Percentiles rank a stretch among this genome's conserved stretches.
Evolutionary conservation across 352 stramenopile species (phyloP).

Genomic region (Phytophthora tentaculata): DNA sequence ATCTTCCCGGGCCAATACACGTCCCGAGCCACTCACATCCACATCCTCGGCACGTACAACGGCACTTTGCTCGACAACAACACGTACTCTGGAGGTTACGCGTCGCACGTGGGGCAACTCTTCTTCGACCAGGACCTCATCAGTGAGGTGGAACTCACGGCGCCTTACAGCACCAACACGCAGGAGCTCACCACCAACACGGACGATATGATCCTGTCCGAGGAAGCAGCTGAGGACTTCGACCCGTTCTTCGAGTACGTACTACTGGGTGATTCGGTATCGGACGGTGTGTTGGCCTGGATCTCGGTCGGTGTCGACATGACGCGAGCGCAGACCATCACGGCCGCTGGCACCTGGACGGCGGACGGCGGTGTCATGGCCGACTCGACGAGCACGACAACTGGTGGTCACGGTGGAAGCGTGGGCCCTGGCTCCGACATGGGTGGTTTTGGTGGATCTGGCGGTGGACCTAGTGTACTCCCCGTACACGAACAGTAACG

Average conservation of each 20-base stretch:
- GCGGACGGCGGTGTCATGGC: conserved; percentile 26
- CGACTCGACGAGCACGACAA: conserved; percentile 21
- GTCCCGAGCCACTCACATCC: conserved; percentile 27
- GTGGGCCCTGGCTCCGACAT: conserved; percentile 15
- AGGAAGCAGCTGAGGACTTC: conserved; percentile 36
- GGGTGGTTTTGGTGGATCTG: conserved; percentile 20
- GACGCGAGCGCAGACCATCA: conserved; percentile 28
- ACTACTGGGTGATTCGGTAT: conserved; percentile 35
- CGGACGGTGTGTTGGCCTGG: conserved; percentile 39
- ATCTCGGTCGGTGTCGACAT: conserved; percentile 29
- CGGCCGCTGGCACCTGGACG: conserved; percentile 17
- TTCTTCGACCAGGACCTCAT: conserved; percentile 40
- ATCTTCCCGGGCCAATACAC: conserved; percentile 36
- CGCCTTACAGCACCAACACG: too few relatives aligned
- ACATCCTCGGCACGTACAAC: conserved; percentile 34
- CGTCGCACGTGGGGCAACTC: conserved; percentile 27
- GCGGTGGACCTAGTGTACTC: conserved; percentile 23
- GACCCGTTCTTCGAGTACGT: conserved; percentile 47
- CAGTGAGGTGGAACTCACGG: too few relatives aligned
- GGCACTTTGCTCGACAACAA: conserved; percentile 32
- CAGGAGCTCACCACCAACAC: conserved; percentile 35
- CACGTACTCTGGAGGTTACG: conserved; percentile 28
- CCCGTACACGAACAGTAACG: too few relatives aligned
- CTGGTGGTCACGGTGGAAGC: too few relatives aligned
- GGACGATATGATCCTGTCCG: conserved; percentile 32